A percentile compares a stretch with the other conserved stretches of the same genome.
phyloP scores from a whole-genome alignment of 2,329 filamentous ascomycete species.

The Tetracladium maxilliforme region DNA sequence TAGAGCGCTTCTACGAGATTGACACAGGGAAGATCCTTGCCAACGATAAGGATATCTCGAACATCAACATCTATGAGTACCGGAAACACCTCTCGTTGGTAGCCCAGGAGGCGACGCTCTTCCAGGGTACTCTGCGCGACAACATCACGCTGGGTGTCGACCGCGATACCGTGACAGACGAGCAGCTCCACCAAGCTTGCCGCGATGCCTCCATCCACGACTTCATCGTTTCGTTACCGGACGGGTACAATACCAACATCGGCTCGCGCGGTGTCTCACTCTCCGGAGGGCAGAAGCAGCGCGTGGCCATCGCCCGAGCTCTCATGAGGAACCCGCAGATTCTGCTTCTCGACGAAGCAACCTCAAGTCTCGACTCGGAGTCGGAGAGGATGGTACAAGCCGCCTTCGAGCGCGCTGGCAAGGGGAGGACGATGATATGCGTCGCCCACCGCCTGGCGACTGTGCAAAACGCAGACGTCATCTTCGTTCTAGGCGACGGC shows the following conservation, averaged over 20 bases:
- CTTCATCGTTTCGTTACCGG: slow-evolving; percentile 34
- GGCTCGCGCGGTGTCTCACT: slow-evolving; percentile 29
- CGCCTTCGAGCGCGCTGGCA: slow-evolving; percentile 49
- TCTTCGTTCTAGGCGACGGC: slow-evolving; percentile 61
- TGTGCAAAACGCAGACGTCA: slow-evolving; percentile 66
- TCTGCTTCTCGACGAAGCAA: slow-evolving; percentile 44
- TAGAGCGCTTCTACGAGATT: slow-evolving; percentile 55
- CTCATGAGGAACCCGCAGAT: slow-evolving; percentile 34
- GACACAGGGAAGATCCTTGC: slow-evolving; percentile 48
- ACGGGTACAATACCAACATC: slow-evolving; percentile 30
- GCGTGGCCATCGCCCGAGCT: slow-evolving; percentile 37
- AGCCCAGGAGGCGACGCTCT: slow-evolving; percentile 60
- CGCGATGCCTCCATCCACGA: slow-evolving; percentile 34
- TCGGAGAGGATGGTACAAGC: slow-evolving; percentile 43
- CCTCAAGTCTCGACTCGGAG: slow-evolving; percentile 37
- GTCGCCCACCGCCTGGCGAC: slow-evolving; percentile 68
- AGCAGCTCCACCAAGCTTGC: slow-evolving; percentile 28
- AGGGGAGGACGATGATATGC: slow-evolving; percentile 52
- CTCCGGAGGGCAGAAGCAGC: slow-evolving; percentile 39
- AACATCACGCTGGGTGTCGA: slow-evolving; percentile 53
- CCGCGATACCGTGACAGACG: slow-evolving; percentile 16
- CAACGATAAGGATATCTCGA: slow-evolving; percentile 43
- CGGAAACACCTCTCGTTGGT: slow-evolving; percentile 54
- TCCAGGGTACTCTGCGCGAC: slow-evolving; percentile 51
- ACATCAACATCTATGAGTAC: slow-evolving; percentile 45